A percentile compares a stretch with the other conserved stretches of the same genome.
These are phyloP conservation scores for Ophiorrhiza pumila DNA, from an alignment of 257 asterid genomes.

Conservation along the genomic window DNA sequence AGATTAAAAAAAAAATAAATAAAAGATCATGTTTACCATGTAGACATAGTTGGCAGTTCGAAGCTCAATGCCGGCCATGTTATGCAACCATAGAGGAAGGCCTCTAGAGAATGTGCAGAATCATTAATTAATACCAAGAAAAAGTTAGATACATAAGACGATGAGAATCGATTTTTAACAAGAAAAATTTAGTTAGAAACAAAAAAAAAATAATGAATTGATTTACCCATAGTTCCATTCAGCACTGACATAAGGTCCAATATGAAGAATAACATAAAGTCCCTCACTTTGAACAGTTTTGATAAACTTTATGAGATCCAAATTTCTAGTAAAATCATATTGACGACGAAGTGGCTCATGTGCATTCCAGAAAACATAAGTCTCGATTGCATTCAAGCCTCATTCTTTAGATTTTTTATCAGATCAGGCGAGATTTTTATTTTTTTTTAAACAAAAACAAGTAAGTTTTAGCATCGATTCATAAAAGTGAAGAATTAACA, in stretches of 20 bases:
- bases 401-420: conserved; percentile 71
- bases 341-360: conserved; percentile 65
- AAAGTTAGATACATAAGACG: too few relatives aligned
- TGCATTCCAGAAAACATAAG: conserved; percentile 80
- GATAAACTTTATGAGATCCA: conserved; percentile 58
- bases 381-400: conserved; percentile 72
- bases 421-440: too few relatives aligned
- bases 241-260: conserved; percentile 86
- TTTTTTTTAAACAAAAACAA: too few relatives aligned
- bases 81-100: conserved; percentile 74
- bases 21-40: conserved; percentile 35
- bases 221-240: conserved; percentile 93
- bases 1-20: too few relatives aligned
- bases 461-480: too few relatives aligned
- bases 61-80: conserved; percentile 47
- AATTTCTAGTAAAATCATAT: conserved; percentile 61
- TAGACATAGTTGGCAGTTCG: conserved; percentile 56
- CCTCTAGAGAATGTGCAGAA: conserved; percentile 35
- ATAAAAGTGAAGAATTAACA: too few relatives aligned
- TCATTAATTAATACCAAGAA: too few relatives aligned
- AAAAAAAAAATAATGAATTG: too few relatives aligned
- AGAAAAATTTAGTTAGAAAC: too few relatives aligned
- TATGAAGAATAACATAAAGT: conserved; percentile 59
- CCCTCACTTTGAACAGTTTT: conserved; percentile 56
- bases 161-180: too few relatives aligned